These are phyloP conservation scores for Cladochytrium replicatum DNA, from an alignment of 192 early-diverging fungal species.

Conservation along the genomic window DNA sequence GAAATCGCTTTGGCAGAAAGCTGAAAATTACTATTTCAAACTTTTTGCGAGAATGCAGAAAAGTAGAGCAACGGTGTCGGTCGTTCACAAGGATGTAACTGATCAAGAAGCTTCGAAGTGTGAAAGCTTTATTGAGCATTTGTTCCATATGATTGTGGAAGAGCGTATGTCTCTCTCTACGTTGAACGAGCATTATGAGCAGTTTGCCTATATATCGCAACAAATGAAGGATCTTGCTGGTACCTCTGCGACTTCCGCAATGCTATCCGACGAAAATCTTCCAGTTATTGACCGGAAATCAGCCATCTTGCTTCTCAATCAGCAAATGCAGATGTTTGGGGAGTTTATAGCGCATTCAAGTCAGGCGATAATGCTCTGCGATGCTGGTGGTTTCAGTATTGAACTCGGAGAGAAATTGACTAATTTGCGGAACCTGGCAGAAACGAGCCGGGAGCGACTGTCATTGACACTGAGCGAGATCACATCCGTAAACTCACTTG, in stretches of 20 bases:
- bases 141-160: slow-evolving; percentile 50
- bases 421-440: too few species aligned
- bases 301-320: too few species aligned
- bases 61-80: slow-evolving; percentile 33
- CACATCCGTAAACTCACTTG: too few species aligned
- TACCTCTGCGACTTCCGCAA: not conserved
- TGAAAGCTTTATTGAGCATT: slow-evolving; percentile 55
- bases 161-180: slow-evolving; percentile 36
- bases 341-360: too few species aligned
- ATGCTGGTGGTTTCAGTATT: too few species aligned
- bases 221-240: slow-evolving; percentile 23
- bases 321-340: too few species aligned
- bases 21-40: slow-evolving; percentile 62
- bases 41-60: slow-evolving; percentile 53
- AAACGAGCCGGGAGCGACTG: too few species aligned
- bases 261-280: too few species aligned
- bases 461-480: too few species aligned
- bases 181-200: slow-evolving; percentile 6
- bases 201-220: slow-evolving; percentile 1
- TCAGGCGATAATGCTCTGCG: too few species aligned
- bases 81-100: slow-evolving; percentile 49
- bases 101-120: slow-evolving; percentile 52
- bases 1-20: slow-evolving; percentile 32
- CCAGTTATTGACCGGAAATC: too few species aligned
- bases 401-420: too few species aligned